Evolutionary conservation across 164 flowering plant species (phyloP), one percentile per base, ranked within the genome.

Genomic region (Stephania japonica): DNA sequence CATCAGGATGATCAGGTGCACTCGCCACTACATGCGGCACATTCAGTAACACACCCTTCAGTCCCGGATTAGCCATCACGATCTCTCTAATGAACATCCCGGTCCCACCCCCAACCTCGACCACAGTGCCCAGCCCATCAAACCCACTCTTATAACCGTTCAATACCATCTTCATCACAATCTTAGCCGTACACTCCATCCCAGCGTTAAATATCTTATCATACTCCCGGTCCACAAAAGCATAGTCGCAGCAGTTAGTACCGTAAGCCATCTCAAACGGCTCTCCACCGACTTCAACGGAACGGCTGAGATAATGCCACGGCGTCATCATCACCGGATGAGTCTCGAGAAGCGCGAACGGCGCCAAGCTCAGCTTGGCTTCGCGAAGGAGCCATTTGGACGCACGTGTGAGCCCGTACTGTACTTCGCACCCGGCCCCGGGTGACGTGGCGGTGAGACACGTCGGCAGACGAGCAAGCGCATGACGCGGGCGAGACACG

Each of bases 51-150:
- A 77, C 70, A 0, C 84, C 87, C 7, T 49, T 67, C 13, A 86
- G 43, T 67, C 85, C 84, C 1, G 89, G 87, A 77, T 76, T 32
- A 0, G 76, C 75, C 72, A 73, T 78, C 32, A 84, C 87, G 41
- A 87, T 80, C 75, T 78, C 81, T 0, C 75, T 72, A 0, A 85
- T 21, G 6, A 71, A 23, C 0, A 67, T 59, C 1, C 91, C 87
- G 1, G 73, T 82, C 4, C 88, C 88, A 6, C 91, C 89, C 3
- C 87, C 91, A 5, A 86, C 87, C 47, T 86, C 89, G 10, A 85
- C 86, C 63, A 88, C 10, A 1, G 85, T 68, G 67, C 76, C 79
- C 0, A 86, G 2, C n/a, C 70, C 12, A 1, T 59, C 62, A 38
- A 88, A 83, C n/a, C 87, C 87, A 19, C 76, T 80, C 53, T 70